These are phyloP conservation scores for Phytopythium sindhum DNA, from an alignment of 352 stramenopile species.

Conservation along the genomic window DNA sequence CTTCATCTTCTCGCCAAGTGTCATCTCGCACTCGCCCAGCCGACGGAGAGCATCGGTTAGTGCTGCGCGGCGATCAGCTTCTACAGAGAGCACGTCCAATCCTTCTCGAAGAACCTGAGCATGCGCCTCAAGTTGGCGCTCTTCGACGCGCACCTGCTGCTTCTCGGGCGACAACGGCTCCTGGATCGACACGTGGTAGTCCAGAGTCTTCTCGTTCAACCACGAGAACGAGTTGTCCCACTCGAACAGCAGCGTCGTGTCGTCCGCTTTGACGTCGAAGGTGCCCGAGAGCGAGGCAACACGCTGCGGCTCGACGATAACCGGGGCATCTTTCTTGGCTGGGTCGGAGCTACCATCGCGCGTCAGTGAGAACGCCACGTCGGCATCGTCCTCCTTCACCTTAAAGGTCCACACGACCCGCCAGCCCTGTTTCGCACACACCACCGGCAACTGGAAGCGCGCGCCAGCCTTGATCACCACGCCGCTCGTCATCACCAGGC, in stretches of 20 bases:
- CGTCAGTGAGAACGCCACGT: conserved; percentile 53
- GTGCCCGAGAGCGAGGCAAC: conserved; percentile 53
- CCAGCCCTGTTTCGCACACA: conserved; percentile 55
- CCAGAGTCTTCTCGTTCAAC: conserved; percentile 82
- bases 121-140: conserved; percentile 21
- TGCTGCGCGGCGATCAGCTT: conserved; percentile 30
- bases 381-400: conserved; percentile 62
- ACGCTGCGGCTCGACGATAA: conserved; percentile 39
- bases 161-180: conserved; percentile 44
- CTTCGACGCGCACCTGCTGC: conserved; percentile 28
- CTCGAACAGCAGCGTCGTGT: conserved; percentile 53
- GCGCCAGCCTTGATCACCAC: conserved; percentile 78
- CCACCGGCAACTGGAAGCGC: conserved; percentile 64
- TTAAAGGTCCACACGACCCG: conserved; percentile 82
- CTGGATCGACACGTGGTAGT: conserved; percentile 79
- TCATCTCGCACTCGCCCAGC: conserved; percentile 28
- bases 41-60: conserved; percentile 31
- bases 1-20: conserved; percentile 32
- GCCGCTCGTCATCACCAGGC: conserved; percentile 65
- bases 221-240: conserved; percentile 87
- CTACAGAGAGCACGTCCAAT: conserved; percentile 28
- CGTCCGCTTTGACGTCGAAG: conserved; percentile 35
- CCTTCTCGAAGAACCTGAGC: conserved; percentile 25
- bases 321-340: background rate
- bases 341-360: background rate